phyloP scores from a whole-genome alignment of 768 basidiomycete genomes.

The Lactarius sanguifluus region DNA sequence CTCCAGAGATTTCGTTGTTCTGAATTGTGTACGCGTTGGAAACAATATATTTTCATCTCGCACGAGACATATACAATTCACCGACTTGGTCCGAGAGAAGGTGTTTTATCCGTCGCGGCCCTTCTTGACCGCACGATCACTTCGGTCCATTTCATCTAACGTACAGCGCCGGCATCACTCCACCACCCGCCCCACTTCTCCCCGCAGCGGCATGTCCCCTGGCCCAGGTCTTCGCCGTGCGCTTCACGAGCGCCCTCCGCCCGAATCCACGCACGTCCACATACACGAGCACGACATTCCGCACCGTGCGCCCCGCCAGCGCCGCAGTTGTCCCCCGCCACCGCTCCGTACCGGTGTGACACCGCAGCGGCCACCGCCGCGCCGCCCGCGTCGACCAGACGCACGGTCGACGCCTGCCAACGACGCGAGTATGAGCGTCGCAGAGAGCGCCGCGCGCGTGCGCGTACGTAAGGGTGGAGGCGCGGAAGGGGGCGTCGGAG shows the following conservation, averaged over 20 bases:
- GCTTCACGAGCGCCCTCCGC: slow-evolving; percentile 23
- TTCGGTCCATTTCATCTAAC: too few relatives aligned
- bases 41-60: not conserved
- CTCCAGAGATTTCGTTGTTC: slow-evolving; percentile 41
- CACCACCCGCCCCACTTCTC: not conserved
- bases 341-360: slow-evolving; percentile 24
- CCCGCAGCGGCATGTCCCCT: not conserved
- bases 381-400: slow-evolving; percentile 23
- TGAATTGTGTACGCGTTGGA: not conserved
- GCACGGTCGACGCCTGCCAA: slow-evolving; percentile 13
- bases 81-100: not conserved
- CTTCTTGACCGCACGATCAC: not conserved
- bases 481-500: slow-evolving; percentile 4
- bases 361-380: slow-evolving; percentile 28
- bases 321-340: slow-evolving; percentile 24
- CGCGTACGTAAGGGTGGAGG: slow-evolving; percentile 1
- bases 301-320: slow-evolving; percentile 22
- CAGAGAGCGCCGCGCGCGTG: slow-evolving; percentile 23
- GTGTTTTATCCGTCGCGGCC: not conserved
- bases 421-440: slow-evolving; percentile 24
- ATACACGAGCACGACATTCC: slow-evolving; percentile 29
- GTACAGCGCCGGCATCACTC: not conserved
- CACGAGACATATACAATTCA: not conserved
- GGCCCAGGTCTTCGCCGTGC: slow-evolving; percentile 18
- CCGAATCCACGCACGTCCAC: slow-evolving; percentile 26